Base-by-base conservation (phyloP, 768 basidiomycete species). In the Suillus placidus region DNA sequence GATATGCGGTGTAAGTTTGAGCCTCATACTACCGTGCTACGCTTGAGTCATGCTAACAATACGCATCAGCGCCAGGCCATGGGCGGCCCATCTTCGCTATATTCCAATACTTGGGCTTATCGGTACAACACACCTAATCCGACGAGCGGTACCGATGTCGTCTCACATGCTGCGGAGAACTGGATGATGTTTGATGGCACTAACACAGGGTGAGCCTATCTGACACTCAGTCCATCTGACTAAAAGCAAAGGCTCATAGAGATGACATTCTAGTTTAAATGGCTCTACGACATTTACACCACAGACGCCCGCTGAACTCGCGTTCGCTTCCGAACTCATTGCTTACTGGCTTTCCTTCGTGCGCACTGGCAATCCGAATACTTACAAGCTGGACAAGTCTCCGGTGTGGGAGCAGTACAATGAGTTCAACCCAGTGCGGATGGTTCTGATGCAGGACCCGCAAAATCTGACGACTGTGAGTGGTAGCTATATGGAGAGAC, bases 321-420 rank as follows among this genome's bases (percentile, higher is more conserved):
- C 83, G 8, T 89, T 89, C 67, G 83, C 85, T 0, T 73, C 80
- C 42, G 89, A 89, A 72, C 76, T 87, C 37, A 87, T 87, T 51
- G 87, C 85, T 8, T 88, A 89, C 72, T 88, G 87, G 86, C 74
- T 89, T 7, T 89, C 87, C 3, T 88, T 89, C 67, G 87, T 88
- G 26, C 85, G 87, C 49, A 71, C 83, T 1, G 81, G 81, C 2
- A 74, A 88, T 70, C 87, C 86, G 0, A 89, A 87, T 73, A 82
- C 81, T 7, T 78, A 80, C 76, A 87, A 85, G 71, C 80, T 88
- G 2, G 67, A 78, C 0, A 76, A 80, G 40, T 85, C 87, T 1
- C 87, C 87, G 0, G 68, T 61, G 20, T 88, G 89, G 87, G 67
- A 80, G 38, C 66, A 55, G 45, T 87, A 82, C 67, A 76, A 68